phyloP scores from a whole-genome alignment of 129 eudicot genomes.

The Arctium minus region DNA sequence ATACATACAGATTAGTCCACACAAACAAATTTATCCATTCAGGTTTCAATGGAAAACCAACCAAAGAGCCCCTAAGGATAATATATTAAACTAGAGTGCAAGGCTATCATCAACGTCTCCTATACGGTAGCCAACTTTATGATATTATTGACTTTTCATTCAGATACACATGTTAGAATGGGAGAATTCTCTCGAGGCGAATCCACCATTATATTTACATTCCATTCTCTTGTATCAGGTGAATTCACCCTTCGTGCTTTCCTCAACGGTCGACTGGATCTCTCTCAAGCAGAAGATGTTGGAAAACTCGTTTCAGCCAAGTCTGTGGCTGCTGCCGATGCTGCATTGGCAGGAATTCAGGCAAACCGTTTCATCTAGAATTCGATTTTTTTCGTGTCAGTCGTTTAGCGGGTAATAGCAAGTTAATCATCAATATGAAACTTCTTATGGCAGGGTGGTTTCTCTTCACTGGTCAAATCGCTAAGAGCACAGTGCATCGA shows the following conservation, averaged over 20 bases:
- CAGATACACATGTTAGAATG: too few relatives aligned
- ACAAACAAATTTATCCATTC: too few relatives aligned
- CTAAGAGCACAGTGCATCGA: constrained; percentile 77
- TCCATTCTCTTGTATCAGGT: constrained; percentile 38
- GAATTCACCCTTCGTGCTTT: constrained; percentile 99
- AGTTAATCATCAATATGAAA: not conserved
- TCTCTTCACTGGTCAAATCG: constrained; percentile 81
- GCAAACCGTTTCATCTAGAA: constrained; percentile 19
- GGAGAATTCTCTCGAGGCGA: too few relatives aligned
- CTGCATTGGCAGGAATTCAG: constrained; percentile 97
- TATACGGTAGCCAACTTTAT: too few relatives aligned
- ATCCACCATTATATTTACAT: not conserved
- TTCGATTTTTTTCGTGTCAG: not conserved
- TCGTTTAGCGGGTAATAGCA: not conserved
- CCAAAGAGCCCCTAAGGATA: too few relatives aligned
- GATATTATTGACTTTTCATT: too few relatives aligned
- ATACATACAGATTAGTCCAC: too few relatives aligned
- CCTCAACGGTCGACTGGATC: constrained; percentile 91
- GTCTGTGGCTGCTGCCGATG: constrained; percentile 91
- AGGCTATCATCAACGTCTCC: too few relatives aligned
- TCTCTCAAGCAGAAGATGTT: constrained; percentile 94
- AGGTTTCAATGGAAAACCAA: too few relatives aligned
- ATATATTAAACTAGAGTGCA: too few relatives aligned
- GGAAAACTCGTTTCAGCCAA: constrained; percentile 80
- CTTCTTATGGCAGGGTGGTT: constrained; percentile 74